Conservation (phyloP, 2,329 filamentous ascomycete genomes). For the Chaetomium olivaceum region DNA sequence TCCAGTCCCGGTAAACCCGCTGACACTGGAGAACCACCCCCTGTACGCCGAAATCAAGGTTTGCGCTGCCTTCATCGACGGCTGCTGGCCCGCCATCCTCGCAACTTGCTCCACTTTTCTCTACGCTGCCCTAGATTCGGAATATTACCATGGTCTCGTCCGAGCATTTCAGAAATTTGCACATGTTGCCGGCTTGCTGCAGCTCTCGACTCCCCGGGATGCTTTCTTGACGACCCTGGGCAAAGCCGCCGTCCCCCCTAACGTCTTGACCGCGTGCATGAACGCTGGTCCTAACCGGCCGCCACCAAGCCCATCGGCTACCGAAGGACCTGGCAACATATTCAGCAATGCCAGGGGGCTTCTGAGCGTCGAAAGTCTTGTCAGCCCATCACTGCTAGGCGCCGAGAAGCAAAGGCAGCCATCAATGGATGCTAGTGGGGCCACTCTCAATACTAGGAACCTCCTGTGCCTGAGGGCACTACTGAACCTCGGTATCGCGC, state of each 20-base stretch:
- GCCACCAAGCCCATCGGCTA: slow-evolving; percentile 44
- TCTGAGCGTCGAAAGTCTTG: slow-evolving; percentile 70
- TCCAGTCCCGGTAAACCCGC: slow-evolving; percentile 79
- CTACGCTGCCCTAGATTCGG: slow-evolving; percentile 85
- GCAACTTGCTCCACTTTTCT: slow-evolving; percentile 95
- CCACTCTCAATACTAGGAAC: slow-evolving; percentile 80
- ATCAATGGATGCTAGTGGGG: slow-evolving; percentile 55
- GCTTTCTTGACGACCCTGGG: slow-evolving; percentile 92
- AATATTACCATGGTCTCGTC: slow-evolving; percentile 90
- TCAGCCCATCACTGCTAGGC: slow-evolving; percentile 57
- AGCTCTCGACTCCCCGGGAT: slow-evolving; percentile 83
- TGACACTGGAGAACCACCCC: slow-evolving; percentile 72
- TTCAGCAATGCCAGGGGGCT: slow-evolving; percentile 71
- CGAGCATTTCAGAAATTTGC: slow-evolving; percentile 93
- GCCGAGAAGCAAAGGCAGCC: slow-evolving; percentile 60
- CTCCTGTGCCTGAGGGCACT: slow-evolving; percentile 86
- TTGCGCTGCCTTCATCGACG: slow-evolving; percentile 80
- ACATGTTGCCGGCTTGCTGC: slow-evolving; percentile 86
- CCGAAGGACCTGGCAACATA: slow-evolving; percentile 58
- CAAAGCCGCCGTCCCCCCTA: slow-evolving; percentile 88
- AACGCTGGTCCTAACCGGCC: slow-evolving; percentile 50
- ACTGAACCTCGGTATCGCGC: slow-evolving; percentile 90
- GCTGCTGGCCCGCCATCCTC: slow-evolving; percentile 93
- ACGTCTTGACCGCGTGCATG: slow-evolving; percentile 64
- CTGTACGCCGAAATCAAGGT: slow-evolving; percentile 70